phyloP scores from a whole-genome alignment of 108 stramenopile species.

The Schizochytrium sp. region DNA sequence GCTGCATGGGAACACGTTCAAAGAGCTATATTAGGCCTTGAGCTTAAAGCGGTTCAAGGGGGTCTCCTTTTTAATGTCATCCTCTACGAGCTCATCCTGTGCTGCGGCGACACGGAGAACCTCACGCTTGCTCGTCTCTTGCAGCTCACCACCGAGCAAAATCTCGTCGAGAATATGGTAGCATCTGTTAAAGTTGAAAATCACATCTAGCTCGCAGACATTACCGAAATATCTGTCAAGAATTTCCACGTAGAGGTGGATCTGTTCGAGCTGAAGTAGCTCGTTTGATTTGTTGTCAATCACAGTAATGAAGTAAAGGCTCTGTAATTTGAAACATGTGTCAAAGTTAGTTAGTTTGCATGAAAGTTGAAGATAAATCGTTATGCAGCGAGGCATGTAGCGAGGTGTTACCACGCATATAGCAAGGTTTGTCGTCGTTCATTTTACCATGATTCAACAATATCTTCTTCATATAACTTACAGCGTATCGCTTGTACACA shows the following conservation, averaged over 20 bases:
- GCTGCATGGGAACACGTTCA: no score
- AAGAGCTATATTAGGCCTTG: not conserved
- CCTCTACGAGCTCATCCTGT: conserved; percentile 61
- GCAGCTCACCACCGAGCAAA: conserved; percentile 77
- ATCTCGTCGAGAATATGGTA: conserved; percentile 79
- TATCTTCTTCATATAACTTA: not conserved
- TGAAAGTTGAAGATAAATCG: no score
- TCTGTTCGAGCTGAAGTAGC: conserved; percentile 85
- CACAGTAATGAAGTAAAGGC: conserved; percentile 79
- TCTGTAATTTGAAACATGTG: conserved; percentile 65
- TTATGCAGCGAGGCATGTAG: no score
- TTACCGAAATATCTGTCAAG: conserved; percentile 97
- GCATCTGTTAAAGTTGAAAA: conserved; percentile 98
- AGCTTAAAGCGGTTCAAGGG: conserved; percentile 57
- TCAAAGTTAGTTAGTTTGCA: not conserved
- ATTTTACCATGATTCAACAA: no score
- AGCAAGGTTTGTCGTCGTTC: no score
- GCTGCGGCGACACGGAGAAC: conserved; percentile 57
- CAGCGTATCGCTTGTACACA: conserved; percentile 75
- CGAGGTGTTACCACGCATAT: no score
- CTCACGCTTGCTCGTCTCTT: conserved; percentile 68
- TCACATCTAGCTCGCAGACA: conserved; percentile 99
- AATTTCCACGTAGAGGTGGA: conserved; percentile 99
- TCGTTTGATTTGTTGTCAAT: conserved; percentile 77
- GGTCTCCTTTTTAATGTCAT: conserved; percentile 44